These are phyloP conservation scores for Rhodotorula graminis DNA, from an alignment of 768 basidiomycete species.

Conservation along the genomic window DNA sequence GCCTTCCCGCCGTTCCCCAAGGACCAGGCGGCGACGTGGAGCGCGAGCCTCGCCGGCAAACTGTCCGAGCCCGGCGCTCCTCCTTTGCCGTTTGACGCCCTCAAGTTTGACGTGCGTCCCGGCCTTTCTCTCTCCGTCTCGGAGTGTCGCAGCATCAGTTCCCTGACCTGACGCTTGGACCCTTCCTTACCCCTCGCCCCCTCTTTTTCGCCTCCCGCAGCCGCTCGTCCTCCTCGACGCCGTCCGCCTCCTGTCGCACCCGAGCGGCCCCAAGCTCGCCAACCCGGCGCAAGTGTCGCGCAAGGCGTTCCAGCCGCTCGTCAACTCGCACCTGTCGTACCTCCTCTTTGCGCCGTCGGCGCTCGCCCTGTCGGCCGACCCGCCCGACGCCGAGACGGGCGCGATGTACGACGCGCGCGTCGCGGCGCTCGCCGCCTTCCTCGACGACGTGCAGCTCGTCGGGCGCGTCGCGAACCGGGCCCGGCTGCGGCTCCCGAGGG, in stretches of 20 bases:
- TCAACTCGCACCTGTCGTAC: conserved; percentile 37
- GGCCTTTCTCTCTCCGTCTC: not conserved
- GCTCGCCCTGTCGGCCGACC: conserved; percentile 15
- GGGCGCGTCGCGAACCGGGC: conserved; percentile 39
- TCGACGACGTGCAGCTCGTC: conserved; percentile 39
- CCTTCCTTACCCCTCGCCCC: not conserved
- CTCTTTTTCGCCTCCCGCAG: not conserved
- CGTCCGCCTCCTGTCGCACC: conserved; percentile 33
- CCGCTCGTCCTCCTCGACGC: conserved; percentile 41
- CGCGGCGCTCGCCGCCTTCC: conserved; percentile 40
- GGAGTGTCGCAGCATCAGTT: too few relatives aligned
- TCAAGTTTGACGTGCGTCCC: conserved; percentile 33
- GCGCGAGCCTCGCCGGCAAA: conserved; percentile 1
- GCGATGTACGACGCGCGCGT: conserved; percentile 39
- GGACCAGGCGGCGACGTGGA: conserved; percentile 18
- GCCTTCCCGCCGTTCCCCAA: conserved; percentile 32
- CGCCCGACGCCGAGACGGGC: conserved; percentile 23
- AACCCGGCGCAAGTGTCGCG: not conserved
- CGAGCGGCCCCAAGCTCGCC: conserved; percentile 9
- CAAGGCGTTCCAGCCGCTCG: conserved; percentile 22
- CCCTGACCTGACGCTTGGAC: too few relatives aligned
- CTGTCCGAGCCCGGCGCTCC: conserved; percentile 2
- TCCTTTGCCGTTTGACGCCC: conserved; percentile 28
- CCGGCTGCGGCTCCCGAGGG: conserved; percentile 27
- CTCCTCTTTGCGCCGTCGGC: conserved; percentile 34